Conservation (phyloP, 1,139 yeast genomes). For the Yamadazyma diospyri region DNA sequence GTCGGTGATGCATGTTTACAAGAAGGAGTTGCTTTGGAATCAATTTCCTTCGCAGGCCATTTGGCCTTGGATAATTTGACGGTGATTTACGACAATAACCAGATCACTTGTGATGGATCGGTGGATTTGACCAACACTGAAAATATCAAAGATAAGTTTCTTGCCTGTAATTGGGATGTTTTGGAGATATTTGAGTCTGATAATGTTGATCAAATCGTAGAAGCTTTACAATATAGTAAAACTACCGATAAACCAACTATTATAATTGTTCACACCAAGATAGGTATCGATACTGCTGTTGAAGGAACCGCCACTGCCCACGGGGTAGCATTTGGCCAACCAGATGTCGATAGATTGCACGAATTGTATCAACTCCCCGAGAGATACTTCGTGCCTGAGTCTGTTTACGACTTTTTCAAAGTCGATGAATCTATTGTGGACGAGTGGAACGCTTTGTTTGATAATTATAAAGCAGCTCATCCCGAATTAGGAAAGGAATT, state of each 20-base stretch:
- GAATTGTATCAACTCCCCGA: conserved; percentile 17
- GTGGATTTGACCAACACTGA: conserved; percentile 28
- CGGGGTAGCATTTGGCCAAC: conserved; percentile 25
- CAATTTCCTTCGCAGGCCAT: conserved; percentile 35
- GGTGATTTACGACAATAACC: conserved; percentile 33
- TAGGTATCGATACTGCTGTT: conserved; percentile 26
- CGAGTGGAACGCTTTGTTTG: conserved; percentile 17
- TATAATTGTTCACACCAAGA: conserved; percentile 26
- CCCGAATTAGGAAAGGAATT: conserved; percentile 22
- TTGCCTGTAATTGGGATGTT: conserved; percentile 28
- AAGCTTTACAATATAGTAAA: conserved; percentile 22
- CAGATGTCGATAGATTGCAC: conserved; percentile 20
- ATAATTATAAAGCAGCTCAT: conserved; percentile 13
- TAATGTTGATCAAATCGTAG: conserved; percentile 21
- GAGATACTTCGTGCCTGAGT: conserved; percentile 17
- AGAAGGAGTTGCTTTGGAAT: conserved; percentile 35
- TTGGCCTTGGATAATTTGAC: conserved; percentile 28
- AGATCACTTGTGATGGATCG: conserved; percentile 33
- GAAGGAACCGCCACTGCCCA: conserved; percentile 26
- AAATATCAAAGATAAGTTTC: conserved; percentile 24
- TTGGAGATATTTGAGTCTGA: conserved; percentile 20
- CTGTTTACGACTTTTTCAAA: conserved; percentile 20
- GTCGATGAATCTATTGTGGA: conserved; percentile 15
- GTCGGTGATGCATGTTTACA: conserved; percentile 39
- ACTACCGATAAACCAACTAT: conserved; percentile 25